Conservation (phyloP, 805 yeast species). For the Wickerhamomyces alni region DNA sequence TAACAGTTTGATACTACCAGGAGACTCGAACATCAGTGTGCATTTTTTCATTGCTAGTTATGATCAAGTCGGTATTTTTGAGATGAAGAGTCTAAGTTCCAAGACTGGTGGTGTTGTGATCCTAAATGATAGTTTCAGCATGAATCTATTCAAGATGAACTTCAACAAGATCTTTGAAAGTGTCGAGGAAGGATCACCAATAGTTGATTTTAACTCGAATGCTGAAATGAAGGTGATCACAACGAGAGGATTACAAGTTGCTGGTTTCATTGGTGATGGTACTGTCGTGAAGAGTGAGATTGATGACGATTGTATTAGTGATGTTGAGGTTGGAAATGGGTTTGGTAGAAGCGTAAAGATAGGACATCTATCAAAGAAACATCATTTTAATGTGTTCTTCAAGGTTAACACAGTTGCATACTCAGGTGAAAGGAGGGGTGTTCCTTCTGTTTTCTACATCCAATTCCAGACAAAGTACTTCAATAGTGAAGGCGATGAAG, state of each 20-base stretch:
- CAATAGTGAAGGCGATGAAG: constrained; percentile 78
- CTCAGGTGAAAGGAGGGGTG: constrained; percentile 18
- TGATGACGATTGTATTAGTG: constrained; percentile 75
- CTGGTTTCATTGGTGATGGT: constrained; percentile 81
- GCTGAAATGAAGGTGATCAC: constrained; percentile 81
- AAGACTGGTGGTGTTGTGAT: constrained; percentile 83
- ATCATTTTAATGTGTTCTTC: constrained; percentile 79
- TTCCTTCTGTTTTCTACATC: constrained; percentile 37
- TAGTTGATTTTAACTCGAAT: constrained; percentile 76
- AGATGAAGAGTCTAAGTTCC: constrained; percentile 78
- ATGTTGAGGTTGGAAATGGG: constrained; percentile 80
- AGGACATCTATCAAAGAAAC: constrained; percentile 78
- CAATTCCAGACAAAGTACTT: constrained; percentile 88
- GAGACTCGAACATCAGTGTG: constrained; percentile 35
- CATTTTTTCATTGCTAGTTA: constrained; percentile 71
- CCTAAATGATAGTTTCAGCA: constrained; percentile 84
- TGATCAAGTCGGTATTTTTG: constrained; percentile 90
- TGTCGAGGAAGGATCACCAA: constrained; percentile 67
- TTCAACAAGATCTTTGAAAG: constrained; percentile 70
- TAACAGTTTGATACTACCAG: constrained; percentile 52
- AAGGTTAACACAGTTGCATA: constrained; percentile 51
- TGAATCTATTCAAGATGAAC: constrained; percentile 88
- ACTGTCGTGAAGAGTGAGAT: constrained; percentile 38
- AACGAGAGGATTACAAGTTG: constrained; percentile 71
- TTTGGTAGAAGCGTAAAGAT: constrained; percentile 72